These are phyloP conservation scores for Brachypodium distachyon DNA, from an alignment of 202 grass and related monocot genomes.

Conservation along the genomic window DNA sequence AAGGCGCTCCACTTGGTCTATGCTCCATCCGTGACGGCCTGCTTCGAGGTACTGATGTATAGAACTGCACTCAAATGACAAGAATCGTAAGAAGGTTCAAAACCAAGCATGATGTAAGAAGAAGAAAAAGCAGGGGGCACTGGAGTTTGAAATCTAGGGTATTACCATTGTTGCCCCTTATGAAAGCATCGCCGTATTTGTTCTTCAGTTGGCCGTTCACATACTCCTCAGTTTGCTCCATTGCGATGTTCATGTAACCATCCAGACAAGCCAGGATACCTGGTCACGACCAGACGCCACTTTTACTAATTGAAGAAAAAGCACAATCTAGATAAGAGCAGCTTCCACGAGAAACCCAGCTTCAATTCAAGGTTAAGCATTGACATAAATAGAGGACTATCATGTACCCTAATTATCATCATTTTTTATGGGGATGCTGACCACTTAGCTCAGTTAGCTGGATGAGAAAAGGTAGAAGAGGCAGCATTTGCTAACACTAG, in stretches of 20 bases:
- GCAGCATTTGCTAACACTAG: background rate
- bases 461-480: background rate
- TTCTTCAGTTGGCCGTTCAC: slow-evolving; percentile 74
- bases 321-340: background rate
- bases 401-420: background rate
- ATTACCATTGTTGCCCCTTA: slow-evolving; percentile 94
- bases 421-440: background rate
- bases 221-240: slow-evolving; percentile 92
- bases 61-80: slow-evolving; percentile 51
- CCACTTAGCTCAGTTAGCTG: background rate
- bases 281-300: background rate
- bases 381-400: background rate
- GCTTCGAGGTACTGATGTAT: slow-evolving; percentile 88
- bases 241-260: slow-evolving; percentile 93
- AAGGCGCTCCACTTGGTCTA: background rate
- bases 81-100: too few relatives aligned
- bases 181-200: slow-evolving; percentile 89
- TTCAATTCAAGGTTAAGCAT: background rate
- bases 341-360: background rate
- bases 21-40: slow-evolving; percentile 34
- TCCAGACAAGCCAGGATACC: slow-evolving; percentile 90
- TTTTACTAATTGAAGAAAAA: background rate
- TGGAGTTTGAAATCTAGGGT: background rate
- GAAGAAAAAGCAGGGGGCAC: background rate
- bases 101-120: too few relatives aligned